Base-by-base conservation (phyloP, 2,329 filamentous ascomycete species). In the Fusarium hostae region DNA sequence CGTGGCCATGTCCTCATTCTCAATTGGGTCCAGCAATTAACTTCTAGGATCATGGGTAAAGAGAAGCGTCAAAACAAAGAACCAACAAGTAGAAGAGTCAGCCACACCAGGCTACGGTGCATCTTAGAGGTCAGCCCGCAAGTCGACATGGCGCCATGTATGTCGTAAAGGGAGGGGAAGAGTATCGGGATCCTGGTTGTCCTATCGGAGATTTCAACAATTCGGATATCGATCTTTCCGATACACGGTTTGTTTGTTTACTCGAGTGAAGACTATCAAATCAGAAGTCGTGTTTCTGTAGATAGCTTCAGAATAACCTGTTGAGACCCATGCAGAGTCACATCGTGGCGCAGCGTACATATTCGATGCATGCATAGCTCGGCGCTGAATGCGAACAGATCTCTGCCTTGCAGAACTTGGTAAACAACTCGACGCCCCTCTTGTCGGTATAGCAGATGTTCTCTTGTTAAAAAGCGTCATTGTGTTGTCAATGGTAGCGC, bases 131-230 rank as follows among this genome's bases (percentile, higher is more conserved):
- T 44, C 67, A 58, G 54, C 52, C 47, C 50, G 55, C 37, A 64
- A 66, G 64, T 71, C 72, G 70, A 66, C 43, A 66, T 68, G 61
- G 74, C 65, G 65, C 68, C 59, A 54, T 48, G 59, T 24, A 34
- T 69, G 45, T 50, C 26, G 66, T 10, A 50, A 50, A 50, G 39
- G 51, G 56, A 56, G 54, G 51, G 51, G 44, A 58, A 62, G 34
- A 59, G 63, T 48, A 51, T 44, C 43, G 13, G n/a, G 18, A 62
- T 47, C 41, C 47, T 30, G 22, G n/a, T 16, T 26, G 45, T 47
- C 70, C 66, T 74, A 74, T 76, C 74, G 70, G 74, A 68, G 63
- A 72, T 63, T 72, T 72, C 62, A 55, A 41, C 37, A 54, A 37
- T 52, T 64, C 70, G 67, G 72, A 67, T 72, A 71, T 66, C 58